These are phyloP conservation scores for Blastocystis sp. DNA, from an alignment of 352 stramenopile species.

Conservation along the genomic window DNA sequence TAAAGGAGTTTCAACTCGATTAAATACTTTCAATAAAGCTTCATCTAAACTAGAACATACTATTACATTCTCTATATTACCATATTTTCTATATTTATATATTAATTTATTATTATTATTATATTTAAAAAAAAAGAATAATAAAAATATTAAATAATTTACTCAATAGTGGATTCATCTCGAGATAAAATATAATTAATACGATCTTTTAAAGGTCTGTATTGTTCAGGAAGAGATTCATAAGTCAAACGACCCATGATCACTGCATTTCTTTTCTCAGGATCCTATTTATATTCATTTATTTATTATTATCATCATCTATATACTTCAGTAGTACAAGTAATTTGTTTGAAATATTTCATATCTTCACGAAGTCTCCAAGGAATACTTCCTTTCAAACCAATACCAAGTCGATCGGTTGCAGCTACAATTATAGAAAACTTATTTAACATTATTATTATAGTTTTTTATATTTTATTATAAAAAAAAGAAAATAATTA, in stretches of 20 bases:
- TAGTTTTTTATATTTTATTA: too few species aligned
- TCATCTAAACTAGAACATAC: slow-evolving; percentile 64
- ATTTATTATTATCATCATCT: neutral
- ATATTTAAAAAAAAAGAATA: slow-evolving; percentile 1
- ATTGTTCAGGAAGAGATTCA: slow-evolving; percentile 83
- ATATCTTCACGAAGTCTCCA: slow-evolving; percentile 82
- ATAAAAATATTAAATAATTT: neutral
- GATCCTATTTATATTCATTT: slow-evolving; percentile 24
- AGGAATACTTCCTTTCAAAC: slow-evolving; percentile 60
- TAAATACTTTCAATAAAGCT: slow-evolving; percentile 57
- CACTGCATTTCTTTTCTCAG: slow-evolving; percentile 66
- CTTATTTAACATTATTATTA: too few species aligned
- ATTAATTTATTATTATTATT: slow-evolving; percentile 12
- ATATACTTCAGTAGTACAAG: slow-evolving; percentile 5
- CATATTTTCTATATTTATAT: slow-evolving; percentile 20
- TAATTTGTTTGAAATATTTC: slow-evolving; percentile 76
- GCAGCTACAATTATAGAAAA: slow-evolving; percentile 67
- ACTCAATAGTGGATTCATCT: slow-evolving; percentile 43
- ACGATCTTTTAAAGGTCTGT: slow-evolving; percentile 72
- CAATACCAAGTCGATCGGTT: slow-evolving; percentile 63
- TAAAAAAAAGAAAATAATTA: too few species aligned
- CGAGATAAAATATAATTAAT: slow-evolving; percentile 83
- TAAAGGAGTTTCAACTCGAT: slow-evolving; percentile 1
- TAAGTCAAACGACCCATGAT: slow-evolving; percentile 99
- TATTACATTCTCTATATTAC: slow-evolving; percentile 57